Conservation (phyloP, 257 asterid genomes). For the Nicotiana paniculata region DNA sequence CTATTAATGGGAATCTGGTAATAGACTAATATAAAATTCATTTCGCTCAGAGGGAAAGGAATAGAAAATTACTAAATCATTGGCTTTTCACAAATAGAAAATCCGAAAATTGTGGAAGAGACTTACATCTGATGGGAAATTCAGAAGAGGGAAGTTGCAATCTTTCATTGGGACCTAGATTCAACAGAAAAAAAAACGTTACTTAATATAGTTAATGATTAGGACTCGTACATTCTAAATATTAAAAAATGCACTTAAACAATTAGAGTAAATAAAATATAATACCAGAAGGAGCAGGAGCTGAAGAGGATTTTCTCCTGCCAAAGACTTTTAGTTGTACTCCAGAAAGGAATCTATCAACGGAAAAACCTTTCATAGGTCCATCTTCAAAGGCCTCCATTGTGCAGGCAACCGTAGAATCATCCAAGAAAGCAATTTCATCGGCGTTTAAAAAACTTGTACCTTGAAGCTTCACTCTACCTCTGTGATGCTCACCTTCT, state of each 20-base stretch:
- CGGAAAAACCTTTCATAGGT: constrained; percentile 40
- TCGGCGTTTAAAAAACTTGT: constrained; percentile 38
- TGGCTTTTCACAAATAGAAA: background rate
- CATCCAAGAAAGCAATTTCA: constrained; percentile 39
- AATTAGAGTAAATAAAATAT: background rate
- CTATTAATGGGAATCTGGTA: background rate
- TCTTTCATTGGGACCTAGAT: constrained; percentile 28
- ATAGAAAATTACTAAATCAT: background rate
- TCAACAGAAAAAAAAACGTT: background rate
- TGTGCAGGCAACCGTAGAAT: constrained; percentile 35
- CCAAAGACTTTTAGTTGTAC: constrained; percentile 45
- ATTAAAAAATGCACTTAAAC: background rate
- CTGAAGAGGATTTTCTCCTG: constrained; percentile 32
- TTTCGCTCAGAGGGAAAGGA: background rate
- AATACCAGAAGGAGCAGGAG: constrained; percentile 23
- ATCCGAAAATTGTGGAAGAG: background rate
- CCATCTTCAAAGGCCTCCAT: constrained; percentile 48
- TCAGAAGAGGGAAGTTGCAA: constrained; percentile 26
- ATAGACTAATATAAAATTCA: background rate
- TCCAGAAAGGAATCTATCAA: constrained; percentile 43
- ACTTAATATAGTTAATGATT: background rate
- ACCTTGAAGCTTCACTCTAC: constrained; percentile 32
- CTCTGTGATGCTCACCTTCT: constrained; percentile 38
- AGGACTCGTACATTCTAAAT: background rate
- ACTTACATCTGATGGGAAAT: constrained; percentile 33